Percentiles rank a stretch among this genome's conserved stretches.
Conservation (phyloP, 306 rosid species). For the Oxytropis ochrocephala region DNA sequence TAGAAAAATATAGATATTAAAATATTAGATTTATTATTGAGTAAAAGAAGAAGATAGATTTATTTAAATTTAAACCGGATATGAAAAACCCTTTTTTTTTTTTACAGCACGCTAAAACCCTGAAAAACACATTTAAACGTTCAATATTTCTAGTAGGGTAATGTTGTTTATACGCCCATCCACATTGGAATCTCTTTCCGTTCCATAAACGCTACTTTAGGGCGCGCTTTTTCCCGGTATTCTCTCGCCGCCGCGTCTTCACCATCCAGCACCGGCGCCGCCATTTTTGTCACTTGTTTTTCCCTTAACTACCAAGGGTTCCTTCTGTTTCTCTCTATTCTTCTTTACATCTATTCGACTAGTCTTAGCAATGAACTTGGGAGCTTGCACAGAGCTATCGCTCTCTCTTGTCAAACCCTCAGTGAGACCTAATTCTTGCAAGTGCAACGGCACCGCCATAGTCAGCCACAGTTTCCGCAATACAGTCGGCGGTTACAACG, state of each 20-base stretch:
- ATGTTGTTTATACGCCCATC: background rate
- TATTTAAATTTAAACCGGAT: too few species aligned
- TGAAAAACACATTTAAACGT: too few species aligned
- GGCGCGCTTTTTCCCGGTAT: background rate
- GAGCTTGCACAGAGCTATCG: conserved; percentile 17
- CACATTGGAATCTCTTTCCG: background rate
- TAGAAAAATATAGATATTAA: too few species aligned
- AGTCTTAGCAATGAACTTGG: background rate
- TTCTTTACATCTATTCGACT: background rate
- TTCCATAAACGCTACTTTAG: background rate
- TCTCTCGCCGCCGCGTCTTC: background rate
- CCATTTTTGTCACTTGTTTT: background rate
- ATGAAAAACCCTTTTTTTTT: too few species aligned
- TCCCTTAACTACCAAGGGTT: background rate
- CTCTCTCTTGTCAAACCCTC: conserved; percentile 10
- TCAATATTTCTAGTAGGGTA: background rate
- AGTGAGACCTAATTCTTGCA: background rate
- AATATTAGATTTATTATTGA: too few species aligned
- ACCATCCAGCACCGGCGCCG: background rate
- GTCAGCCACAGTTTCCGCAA: background rate
- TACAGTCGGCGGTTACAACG: background rate
- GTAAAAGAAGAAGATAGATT: too few species aligned
- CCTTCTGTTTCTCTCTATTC: background rate
- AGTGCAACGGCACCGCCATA: background rate
- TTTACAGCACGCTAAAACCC: too few species aligned